Evolutionary conservation across 2,329 filamentous ascomycete species (phyloP).

Genomic region (Clarireedia monteithiana): DNA sequence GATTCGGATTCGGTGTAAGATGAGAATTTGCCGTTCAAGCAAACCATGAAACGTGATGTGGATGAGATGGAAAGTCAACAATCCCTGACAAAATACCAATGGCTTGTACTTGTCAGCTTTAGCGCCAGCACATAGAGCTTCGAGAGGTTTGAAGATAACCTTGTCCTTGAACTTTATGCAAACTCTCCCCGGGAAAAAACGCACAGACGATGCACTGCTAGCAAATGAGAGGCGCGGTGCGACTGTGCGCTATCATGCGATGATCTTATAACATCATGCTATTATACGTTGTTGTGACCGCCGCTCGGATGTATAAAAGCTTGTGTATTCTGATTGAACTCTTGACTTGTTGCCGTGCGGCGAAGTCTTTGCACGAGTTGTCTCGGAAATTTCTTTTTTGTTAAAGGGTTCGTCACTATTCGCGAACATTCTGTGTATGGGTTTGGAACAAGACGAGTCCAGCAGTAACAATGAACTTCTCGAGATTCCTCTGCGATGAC

Average conservation of each 20-base stretch:
- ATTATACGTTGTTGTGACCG: not conserved
- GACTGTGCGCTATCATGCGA: conserved; percentile 5
- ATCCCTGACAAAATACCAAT: not conserved
- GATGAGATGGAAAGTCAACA: not conserved
- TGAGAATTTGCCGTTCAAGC: not conserved
- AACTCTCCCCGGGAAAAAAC: not conserved
- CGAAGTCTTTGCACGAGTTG: not conserved
- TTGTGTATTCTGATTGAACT: not conserved
- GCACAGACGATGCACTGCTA: not conserved
- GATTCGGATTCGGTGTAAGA: not conserved
- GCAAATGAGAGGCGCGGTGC: not conserved
- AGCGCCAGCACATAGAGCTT: not conserved
- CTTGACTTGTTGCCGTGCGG: not conserved
- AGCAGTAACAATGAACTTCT: not conserved
- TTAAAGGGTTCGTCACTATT: not conserved
- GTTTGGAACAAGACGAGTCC: not conserved
- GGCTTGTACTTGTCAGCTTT: not conserved
- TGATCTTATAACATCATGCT: conserved; percentile 1
- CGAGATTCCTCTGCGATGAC: not conserved
- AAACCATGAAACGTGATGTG: not conserved
- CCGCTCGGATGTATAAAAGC: not conserved
- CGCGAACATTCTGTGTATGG: not conserved
- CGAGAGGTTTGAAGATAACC: conserved; percentile 3
- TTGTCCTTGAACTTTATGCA: not conserved
- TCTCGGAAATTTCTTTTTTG: not conserved